Evolutionary conservation across 495 filamentous ascomycete species (phyloP), one percentile per base, ranked within the genome.

Genomic region (Hypoxylon perforatum): DNA sequence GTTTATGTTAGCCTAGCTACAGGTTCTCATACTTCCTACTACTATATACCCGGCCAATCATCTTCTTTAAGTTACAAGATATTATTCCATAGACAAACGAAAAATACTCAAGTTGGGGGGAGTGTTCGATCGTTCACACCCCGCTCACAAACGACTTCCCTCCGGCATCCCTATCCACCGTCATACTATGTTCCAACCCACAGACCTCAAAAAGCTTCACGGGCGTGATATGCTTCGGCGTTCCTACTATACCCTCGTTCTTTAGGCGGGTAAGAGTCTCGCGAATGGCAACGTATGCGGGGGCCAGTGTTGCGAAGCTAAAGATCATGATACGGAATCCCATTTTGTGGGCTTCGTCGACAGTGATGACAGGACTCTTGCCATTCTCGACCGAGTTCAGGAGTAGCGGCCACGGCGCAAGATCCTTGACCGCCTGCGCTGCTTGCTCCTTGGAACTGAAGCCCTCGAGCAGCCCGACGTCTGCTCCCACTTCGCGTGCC

Each of bases 281-380:
- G 21, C 77, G 79, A 30, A 88, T 86, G 0, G 83, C 84, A 45
- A 80, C 67, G 39, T 86, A 87, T 0, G 84, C 84, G 0, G 84
- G 84, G 4, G 81, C 75, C 21, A 86, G 65, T 0, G 78, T 75
- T 0, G 81, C 84, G 58, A 87, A 85, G 5, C 82, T 82, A 62
- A 87, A 86, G 22, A 91, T 89, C 69, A 88, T 87, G 57, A 90
- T 85, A 17, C 84, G 71, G 73, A 88, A 91, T 2, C 88, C 88
- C 81, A 91, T 85, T 38, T 85, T 80, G 46, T 80, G 73, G 0
- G 87, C 86, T 61, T 89, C 85, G 4, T 82, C 71, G 15, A 81
- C 81, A 8, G 80, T 85, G 19, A 89, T 85, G 5, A 83, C 67
- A 5, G 88, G 88, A 1, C 77, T 84, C 11, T 82, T 83, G 11